These are phyloP conservation scores for Apiospora saccharicola DNA, from an alignment of 2,329 filamentous ascomycete genomes.

Conservation along the genomic window DNA sequence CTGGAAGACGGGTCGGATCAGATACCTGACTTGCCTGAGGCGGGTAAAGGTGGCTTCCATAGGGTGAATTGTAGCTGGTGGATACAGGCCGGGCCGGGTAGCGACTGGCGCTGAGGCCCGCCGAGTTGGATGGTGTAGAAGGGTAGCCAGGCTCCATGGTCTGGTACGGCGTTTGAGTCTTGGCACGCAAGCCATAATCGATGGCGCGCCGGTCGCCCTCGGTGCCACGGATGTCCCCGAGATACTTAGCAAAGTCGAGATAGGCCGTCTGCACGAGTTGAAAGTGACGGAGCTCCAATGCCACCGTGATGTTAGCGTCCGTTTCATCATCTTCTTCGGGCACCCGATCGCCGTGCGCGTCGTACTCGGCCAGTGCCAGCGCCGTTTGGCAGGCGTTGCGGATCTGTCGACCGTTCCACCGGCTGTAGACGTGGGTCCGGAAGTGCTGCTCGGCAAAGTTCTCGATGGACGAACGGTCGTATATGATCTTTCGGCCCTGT, in stretches of 20 bases:
- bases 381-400: conserved; percentile 46
- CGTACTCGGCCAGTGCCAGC: conserved; percentile 18
- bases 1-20: neutral
- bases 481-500: conserved; percentile 27
- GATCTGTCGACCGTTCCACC: conserved; percentile 49
- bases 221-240: conserved; percentile 23
- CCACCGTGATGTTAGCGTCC: conserved; percentile 26
- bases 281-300: conserved; percentile 30
- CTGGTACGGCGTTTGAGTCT: neutral
- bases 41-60: neutral
- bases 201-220: neutral
- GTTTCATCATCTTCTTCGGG: conserved; percentile 39
- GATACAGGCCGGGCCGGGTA: neutral
- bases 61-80: neutral
- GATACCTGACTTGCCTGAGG: neutral
- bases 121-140: neutral
- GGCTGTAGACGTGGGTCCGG: neutral
- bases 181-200: neutral
- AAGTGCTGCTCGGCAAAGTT: neutral
- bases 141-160: neutral
- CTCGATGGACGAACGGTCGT: conserved; percentile 16
- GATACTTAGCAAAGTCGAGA: conserved; percentile 35
- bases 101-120: neutral
- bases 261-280: conserved; percentile 33
- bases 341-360: neutral